Base-by-base conservation (phyloP, 306 rosid species). In the Elaeagnus macrophylla region DNA sequence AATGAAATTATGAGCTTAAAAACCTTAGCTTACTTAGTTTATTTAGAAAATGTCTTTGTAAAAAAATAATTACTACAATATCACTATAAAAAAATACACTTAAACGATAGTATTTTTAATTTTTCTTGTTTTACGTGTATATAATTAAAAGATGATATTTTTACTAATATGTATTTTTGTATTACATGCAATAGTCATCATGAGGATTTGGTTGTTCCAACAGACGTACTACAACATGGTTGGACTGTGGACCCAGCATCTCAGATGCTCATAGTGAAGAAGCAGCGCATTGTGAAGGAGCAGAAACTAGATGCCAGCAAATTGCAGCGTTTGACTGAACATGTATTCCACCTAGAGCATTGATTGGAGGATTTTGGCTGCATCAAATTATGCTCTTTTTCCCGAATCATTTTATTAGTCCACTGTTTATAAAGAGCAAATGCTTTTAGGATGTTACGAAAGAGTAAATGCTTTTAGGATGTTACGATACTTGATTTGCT, bases 281-380 rank as follows among this genome's bases (percentile, higher is more conserved):
- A 80, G 79, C 95, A 77, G 52, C 64, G 78, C 63, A 49, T 66
- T 13, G 71, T 73, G 69, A 75, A 77, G 0, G 84, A 84, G 78
- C 96, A 93, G 89, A 93, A 80, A 67, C 78, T 87, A 19, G 87
- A 84, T 67, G 81, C 84, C 14, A 61, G 85, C 52, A 87, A 82
- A 78, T 73, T 87, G 81, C 96, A 93, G 82, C 80, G 78, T 52
- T 72, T 93, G 79, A 93, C 94, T 3, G 99, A 93, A 78, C 84
- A 84, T 54, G 94, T 87, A 37, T 93, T 82, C 77, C 94, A 84
- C 64, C 83, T 84, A 0, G 95, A 87, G 85, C 99, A 93, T 64
- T 81, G 70, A 75, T 62, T 18, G 9, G 63, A 12, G n/a, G n/a
- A 5, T 62, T 51, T 66, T 37, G 10, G 54, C 44, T 19, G 11